Percentiles rank a stretch among this genome's conserved stretches.
Conservation (phyloP, 139 green algal species). For the Chlamydomonas sp. region DNA sequence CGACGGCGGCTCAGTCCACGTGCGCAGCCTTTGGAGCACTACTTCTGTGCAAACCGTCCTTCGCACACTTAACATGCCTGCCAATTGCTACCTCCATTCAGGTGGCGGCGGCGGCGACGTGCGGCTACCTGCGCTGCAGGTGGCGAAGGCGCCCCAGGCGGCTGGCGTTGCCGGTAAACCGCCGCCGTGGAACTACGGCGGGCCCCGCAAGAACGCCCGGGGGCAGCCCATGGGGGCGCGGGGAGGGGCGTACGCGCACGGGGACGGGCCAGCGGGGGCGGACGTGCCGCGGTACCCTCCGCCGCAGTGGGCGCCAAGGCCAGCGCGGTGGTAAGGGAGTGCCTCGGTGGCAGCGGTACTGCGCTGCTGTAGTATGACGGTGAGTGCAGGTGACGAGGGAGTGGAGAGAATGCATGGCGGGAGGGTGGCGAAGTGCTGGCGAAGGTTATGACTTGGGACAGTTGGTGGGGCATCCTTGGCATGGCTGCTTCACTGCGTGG, state of each 20-base stretch:
- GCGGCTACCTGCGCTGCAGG: constrained; percentile 3
- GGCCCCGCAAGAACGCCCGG: not conserved
- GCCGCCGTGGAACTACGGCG: constrained; percentile 40
- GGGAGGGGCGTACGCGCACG: not conserved
- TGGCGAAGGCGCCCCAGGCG: not conserved
- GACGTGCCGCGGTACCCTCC: constrained; percentile 19
- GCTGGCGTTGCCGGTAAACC: not conserved
- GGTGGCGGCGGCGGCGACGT: not conserved
- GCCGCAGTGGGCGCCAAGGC: constrained; percentile 33
- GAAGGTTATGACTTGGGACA: too few relatives aligned
- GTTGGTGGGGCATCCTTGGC: too few relatives aligned
- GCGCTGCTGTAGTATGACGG: too few relatives aligned
- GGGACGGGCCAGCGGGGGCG: not conserved
- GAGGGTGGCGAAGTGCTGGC: too few relatives aligned
- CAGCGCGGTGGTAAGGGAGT: not conserved
- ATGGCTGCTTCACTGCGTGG: too few relatives aligned
- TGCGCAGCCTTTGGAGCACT: too few relatives aligned
- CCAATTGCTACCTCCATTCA: too few relatives aligned
- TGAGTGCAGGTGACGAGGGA: too few relatives aligned
- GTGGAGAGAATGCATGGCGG: too few relatives aligned
- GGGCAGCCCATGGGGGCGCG: not conserved
- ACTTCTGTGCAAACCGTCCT: too few relatives aligned
- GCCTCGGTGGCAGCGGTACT: not conserved
- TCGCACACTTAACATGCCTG: too few relatives aligned
- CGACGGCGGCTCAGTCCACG: too few relatives aligned